These are phyloP conservation scores for Curvularia verruculosa DNA, from an alignment of 2,329 filamentous ascomycete species.

Conservation along the genomic window DNA sequence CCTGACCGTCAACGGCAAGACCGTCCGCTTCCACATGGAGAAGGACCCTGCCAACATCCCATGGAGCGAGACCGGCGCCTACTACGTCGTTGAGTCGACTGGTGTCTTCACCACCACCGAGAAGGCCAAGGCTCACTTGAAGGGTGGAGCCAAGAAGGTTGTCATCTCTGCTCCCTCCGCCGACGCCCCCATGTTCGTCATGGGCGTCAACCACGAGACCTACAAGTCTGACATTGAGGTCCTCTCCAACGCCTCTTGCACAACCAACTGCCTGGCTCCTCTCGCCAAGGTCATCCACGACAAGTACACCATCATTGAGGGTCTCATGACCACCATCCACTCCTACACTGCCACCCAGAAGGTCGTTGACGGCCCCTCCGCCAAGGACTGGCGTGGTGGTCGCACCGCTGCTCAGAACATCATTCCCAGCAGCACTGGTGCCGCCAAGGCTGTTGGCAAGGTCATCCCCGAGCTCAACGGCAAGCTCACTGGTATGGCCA, in stretches of 20 bases:
- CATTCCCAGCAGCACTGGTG: conserved; percentile 98
- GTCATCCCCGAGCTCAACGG: conserved; percentile 97
- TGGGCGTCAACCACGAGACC: conserved; percentile 95
- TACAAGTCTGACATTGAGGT: conserved; percentile 92
- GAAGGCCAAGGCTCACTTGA: conserved; percentile 92
- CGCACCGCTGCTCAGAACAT: conserved; percentile 99
- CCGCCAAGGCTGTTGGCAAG: conserved; percentile 99
- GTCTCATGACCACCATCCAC: conserved; percentile 99
- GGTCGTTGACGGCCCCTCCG: conserved; percentile 96
- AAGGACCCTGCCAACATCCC: conserved; percentile 87
- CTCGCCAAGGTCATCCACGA: conserved; percentile 99
- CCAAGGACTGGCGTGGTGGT: conserved; percentile 99
- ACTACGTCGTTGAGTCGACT: conserved; percentile 96
- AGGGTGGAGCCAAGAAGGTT: conserved; percentile 96
- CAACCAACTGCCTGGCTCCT: conserved; percentile 99
- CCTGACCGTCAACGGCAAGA: conserved; percentile 92
- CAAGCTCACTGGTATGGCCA: conserved; percentile 99
- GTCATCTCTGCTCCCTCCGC: conserved; percentile 84
- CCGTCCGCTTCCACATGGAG: conserved; percentile 92
- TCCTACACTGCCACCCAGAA: conserved; percentile 99
- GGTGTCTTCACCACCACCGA: conserved; percentile 99
- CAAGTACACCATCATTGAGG: conserved; percentile 96
- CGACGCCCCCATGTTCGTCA: conserved; percentile 99
- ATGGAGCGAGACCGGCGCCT: conserved; percentile 84
- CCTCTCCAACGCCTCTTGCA: conserved; percentile 99